Base-by-base conservation (phyloP, 768 basidiomycete genomes). In the Tylopilus subfusipes region DNA sequence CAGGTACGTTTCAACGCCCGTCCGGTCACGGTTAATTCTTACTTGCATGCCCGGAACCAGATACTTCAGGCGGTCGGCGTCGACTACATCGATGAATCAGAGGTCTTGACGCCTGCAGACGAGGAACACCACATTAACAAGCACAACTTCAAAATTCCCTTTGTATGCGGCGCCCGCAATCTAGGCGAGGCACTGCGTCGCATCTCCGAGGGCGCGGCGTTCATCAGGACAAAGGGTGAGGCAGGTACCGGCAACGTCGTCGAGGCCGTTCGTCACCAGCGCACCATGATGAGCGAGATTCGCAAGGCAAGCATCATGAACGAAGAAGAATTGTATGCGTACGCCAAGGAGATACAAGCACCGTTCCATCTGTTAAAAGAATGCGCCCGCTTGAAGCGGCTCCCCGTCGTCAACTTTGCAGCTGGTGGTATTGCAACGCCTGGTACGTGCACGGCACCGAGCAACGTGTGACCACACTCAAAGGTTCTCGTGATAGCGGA, bases 181-280 rank as follows among this genome's bases (percentile, higher is more conserved):
- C 83, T 99, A 29, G 97, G 97, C 50, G 95, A 98, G 73, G 97
- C 97, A 4, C 80, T 99, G 6, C 86, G 97, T 38, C 85, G 97
- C 57, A 97, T 99, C 63, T 91, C 90, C 22, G 97, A 99, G 71
- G 97, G 97, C 43, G 96, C 96, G 2, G 93, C 97, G 0, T 94
- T 98, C 81, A 94, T 99, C 74, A 93, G 97, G 61, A 98, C 96
- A 54, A 99, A 98, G 75, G 96, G 93, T 51, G 88, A 91, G 71
- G 88, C 87, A 18, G 91, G 91, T 19, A 93, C 91, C 0, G 91
- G 91, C 39, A 93, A 93, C 67, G 87, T 93, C 45, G 88, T 93
- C 53, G 91, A 93, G 72, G 97, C 97, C 24, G 97, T 98, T 51
- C 85, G 93, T 56, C 96, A 99, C 75, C 82, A 86, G 57, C 86